A percentile compares a stretch with the other conserved stretches of the same genome.
phyloP scores from a whole-genome alignment of 2,329 filamentous ascomycete genomes.

The Trichoderma koningiopsis region DNA sequence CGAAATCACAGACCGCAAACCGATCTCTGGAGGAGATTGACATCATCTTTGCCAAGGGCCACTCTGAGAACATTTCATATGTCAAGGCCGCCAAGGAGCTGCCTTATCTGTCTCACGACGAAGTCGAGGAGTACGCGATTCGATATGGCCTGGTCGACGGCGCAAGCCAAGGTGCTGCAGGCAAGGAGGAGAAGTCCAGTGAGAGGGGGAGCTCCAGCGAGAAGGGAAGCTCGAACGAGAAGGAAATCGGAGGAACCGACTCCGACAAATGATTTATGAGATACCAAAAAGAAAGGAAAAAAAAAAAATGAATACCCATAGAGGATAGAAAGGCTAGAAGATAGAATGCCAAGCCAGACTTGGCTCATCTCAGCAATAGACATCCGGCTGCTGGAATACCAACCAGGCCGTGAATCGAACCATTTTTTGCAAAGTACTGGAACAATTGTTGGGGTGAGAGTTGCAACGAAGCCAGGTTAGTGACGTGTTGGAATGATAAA shows the following conservation, averaged over 20 bases:
- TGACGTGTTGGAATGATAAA: neutral
- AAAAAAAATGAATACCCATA: neutral
- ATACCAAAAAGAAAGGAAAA: neutral
- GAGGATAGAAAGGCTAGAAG: neutral
- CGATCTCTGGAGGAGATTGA: constrained; percentile 58
- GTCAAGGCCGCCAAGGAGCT: constrained; percentile 60
- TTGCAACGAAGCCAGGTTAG: neutral
- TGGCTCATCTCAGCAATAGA: neutral
- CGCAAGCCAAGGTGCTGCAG: constrained; percentile 7
- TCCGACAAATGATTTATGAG: neutral
- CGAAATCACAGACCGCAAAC: constrained; percentile 26
- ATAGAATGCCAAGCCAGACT: neutral
- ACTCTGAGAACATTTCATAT: constrained; percentile 60
- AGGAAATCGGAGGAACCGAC: neutral
- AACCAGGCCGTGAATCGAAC: neutral
- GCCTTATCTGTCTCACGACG: constrained; percentile 52
- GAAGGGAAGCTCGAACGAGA: constrained; percentile 3
- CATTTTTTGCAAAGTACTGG: neutral
- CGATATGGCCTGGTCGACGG: constrained; percentile 11
- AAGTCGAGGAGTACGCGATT: constrained; percentile 53
- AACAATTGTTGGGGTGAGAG: neutral
- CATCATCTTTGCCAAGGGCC: constrained; percentile 62
- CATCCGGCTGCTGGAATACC: neutral
- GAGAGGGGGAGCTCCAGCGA: constrained; percentile 13
- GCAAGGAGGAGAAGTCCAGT: neutral